Percentiles rank a stretch among this genome's conserved stretches.
Evolutionary conservation across 2,329 filamentous ascomycete species (phyloP).

Genomic region (Fusarium floridanum): DNA sequence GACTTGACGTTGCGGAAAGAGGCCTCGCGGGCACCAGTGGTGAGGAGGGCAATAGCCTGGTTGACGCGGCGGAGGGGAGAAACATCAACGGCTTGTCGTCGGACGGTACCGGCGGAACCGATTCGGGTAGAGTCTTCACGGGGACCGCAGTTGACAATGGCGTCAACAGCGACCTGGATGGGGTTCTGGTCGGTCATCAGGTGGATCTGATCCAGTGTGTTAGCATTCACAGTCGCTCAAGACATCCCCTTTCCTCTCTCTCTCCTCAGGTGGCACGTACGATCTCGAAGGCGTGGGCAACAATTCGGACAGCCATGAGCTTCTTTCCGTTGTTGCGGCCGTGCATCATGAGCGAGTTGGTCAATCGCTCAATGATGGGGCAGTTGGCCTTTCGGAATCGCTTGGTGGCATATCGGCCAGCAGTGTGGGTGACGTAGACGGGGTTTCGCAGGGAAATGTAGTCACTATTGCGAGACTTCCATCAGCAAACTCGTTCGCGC

Average conservation of each 20-base stretch:
- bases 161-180: slow-evolving; percentile 99
- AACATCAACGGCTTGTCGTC: slow-evolving; percentile 99
- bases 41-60: slow-evolving; percentile 99
- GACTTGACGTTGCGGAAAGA: slow-evolving; percentile 99
- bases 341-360: slow-evolving; percentile 99
- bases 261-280: slow-evolving; percentile 70
- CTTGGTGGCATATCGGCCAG: slow-evolving; percentile 98
- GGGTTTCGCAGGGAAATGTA: slow-evolving; percentile 99
- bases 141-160: slow-evolving; percentile 99
- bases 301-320: slow-evolving; percentile 99
- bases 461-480: slow-evolving; percentile 73
- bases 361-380: slow-evolving; percentile 99
- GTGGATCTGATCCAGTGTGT: slow-evolving; percentile 79
- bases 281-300: slow-evolving; percentile 99
- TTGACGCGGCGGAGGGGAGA: slow-evolving; percentile 99
- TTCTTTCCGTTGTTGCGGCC: slow-evolving; percentile 99
- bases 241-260: neutral
- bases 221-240: slow-evolving; percentile 38
- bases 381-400: slow-evolving; percentile 99
- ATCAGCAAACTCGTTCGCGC: slow-evolving; percentile 50
- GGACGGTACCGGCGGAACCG: slow-evolving; percentile 98
- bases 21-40: slow-evolving; percentile 98
- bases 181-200: slow-evolving; percentile 99
- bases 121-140: slow-evolving; percentile 99
- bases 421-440: slow-evolving; percentile 99